Evolutionary conservation across 495 filamentous ascomycete genomes (phyloP).

Genomic region (Hyaloscypha hepaticicola): DNA sequence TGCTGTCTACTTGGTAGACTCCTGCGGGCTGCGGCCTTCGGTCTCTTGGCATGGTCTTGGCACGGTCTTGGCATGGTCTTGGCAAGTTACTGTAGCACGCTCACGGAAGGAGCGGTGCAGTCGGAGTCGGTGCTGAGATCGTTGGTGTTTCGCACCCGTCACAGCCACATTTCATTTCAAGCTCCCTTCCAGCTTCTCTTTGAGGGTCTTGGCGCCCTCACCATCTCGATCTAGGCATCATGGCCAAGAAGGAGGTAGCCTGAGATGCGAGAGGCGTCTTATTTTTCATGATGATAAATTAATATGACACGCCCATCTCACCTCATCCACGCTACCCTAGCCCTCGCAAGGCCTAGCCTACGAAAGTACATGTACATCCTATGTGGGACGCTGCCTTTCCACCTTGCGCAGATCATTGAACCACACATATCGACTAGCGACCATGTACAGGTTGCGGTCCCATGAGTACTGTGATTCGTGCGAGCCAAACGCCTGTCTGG

Average conservation of each 20-base stretch:
- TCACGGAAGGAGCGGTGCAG: too few relatives aligned
- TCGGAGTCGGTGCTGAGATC: not conserved
- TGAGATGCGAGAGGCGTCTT: too few relatives aligned
- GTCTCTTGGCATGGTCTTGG: too few relatives aligned
- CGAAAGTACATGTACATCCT: too few relatives aligned
- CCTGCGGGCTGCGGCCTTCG: too few relatives aligned
- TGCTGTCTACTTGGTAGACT: too few relatives aligned
- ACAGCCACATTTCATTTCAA: not conserved
- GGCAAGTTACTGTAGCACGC: too few relatives aligned
- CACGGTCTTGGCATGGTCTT: too few relatives aligned
- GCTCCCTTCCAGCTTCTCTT: not conserved
- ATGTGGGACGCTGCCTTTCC: conserved; percentile 7
- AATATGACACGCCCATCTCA: not conserved
- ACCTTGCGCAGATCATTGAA: conserved; percentile 43
- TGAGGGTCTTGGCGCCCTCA: too few relatives aligned
- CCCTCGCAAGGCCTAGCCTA: too few relatives aligned
- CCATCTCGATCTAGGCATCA: not conserved
- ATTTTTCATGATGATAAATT: not conserved
- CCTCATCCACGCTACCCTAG: not conserved
- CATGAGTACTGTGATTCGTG: conserved; percentile 43
- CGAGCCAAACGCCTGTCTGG: conserved; percentile 37
- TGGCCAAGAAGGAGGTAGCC: too few relatives aligned
- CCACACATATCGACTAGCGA: conserved; percentile 44
- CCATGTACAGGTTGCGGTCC: conserved; percentile 44
- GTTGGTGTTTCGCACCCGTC: not conserved